Evolutionary conservation across 805 yeast species (phyloP).

Genomic region (Kregervanrija delftensis): DNA sequence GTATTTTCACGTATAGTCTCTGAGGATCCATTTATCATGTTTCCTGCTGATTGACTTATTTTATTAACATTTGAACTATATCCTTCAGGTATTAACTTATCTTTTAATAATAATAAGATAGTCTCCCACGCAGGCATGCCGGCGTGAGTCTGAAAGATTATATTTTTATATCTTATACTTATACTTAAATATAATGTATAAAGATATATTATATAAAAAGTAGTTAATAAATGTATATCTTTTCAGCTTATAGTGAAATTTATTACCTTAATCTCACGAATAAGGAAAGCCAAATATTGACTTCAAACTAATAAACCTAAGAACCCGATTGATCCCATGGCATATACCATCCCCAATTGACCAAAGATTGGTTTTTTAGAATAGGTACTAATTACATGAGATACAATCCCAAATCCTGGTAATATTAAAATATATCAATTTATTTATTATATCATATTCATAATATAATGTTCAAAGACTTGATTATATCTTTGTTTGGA

Average conservation of each 20-base stretch:
- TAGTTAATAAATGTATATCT: slow-evolving; percentile 3
- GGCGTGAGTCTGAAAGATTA: no score
- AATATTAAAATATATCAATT: slow-evolving; percentile 1
- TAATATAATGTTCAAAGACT: no score
- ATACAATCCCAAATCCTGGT: slow-evolving; percentile 4
- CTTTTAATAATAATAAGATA: no score
- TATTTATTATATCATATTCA: no score
- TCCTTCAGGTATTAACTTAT: no score
- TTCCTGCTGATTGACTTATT: slow-evolving; percentile 5
- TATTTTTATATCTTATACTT: no score
- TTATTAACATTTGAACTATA: slow-evolving; percentile 6
- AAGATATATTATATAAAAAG: no score
- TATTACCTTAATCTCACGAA: slow-evolving; percentile 1
- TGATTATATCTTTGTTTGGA: no score
- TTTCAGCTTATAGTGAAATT: slow-evolving; percentile 7
- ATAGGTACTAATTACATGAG: slow-evolving; percentile 6
- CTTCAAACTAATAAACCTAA: slow-evolving; percentile 11
- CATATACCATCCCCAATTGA: slow-evolving; percentile 10
- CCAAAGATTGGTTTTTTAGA: slow-evolving; percentile 7
- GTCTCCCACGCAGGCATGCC: no score
- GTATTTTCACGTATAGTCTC: slow-evolving; percentile 5
- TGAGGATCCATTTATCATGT: slow-evolving; percentile 4
- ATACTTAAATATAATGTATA: no score
- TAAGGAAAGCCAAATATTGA: slow-evolving; percentile 4
- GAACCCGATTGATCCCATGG: slow-evolving; percentile 11